Percentiles rank a stretch among this genome's conserved stretches.
These are phyloP conservation scores for Erysimum pusillum DNA, from an alignment of 441 rosid species.

Conservation along the genomic window DNA sequence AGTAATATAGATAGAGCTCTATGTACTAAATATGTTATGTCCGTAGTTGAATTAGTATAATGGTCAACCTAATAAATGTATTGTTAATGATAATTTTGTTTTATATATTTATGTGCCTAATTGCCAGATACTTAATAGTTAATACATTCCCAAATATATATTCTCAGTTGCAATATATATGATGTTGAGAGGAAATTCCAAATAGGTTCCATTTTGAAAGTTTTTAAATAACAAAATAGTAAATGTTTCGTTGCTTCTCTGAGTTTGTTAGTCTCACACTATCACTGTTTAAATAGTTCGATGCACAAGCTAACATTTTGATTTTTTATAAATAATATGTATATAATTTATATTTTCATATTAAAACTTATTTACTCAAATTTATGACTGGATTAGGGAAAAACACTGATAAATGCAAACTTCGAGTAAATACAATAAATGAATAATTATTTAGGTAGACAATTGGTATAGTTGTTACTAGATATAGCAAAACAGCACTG, in stretches of 20 bases:
- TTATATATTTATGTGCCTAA: background rate
- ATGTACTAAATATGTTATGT: background rate
- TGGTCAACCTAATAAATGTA: background rate
- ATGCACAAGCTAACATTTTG: background rate
- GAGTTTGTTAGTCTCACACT: background rate
- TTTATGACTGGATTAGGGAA: background rate
- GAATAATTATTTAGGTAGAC: background rate
- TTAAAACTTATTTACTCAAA: background rate
- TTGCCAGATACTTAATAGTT: background rate
- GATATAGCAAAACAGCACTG: background rate
- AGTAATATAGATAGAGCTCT: background rate
- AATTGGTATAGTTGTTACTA: background rate
- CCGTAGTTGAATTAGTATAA: background rate
- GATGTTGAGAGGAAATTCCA: background rate
- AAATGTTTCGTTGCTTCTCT: background rate
- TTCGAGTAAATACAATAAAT: background rate
- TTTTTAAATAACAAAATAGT: background rate
- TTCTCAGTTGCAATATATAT: too few relatives aligned
- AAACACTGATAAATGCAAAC: background rate
- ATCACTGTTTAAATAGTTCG: too few relatives aligned
- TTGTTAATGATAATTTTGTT: background rate
- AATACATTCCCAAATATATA: too few relatives aligned
- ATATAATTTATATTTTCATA: background rate
- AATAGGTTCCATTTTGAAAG: background rate
- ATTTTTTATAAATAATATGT: background rate